These are phyloP conservation scores for Fagopyrum tataricum DNA, from an alignment of 148 eudicot species.

Conservation along the genomic window DNA sequence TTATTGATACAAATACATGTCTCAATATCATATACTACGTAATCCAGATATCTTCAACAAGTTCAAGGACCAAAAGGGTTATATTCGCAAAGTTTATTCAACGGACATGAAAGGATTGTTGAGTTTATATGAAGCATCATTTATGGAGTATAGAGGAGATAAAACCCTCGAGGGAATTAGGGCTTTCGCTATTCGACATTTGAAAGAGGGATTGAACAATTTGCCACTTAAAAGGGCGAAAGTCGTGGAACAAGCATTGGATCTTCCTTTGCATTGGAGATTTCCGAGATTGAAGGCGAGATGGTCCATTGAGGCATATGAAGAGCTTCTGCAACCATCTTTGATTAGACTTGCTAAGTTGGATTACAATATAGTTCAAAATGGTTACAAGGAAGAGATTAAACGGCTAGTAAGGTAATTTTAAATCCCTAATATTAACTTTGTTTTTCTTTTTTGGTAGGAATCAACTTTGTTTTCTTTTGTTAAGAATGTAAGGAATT, in stretches of 20 bases:
- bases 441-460: background rate
- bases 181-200: background rate
- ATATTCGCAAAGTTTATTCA: background rate
- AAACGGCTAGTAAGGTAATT: background rate
- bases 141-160: background rate
- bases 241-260: background rate
- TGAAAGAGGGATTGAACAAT: background rate
- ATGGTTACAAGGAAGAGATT: background rate
- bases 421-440: background rate
- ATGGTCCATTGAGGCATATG: slow-evolving; percentile 1
- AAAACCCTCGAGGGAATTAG: background rate
- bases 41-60: background rate
- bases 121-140: slow-evolving; percentile 2
- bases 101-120: background rate
- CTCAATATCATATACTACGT: too few species aligned
- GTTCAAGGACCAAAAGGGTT: background rate
- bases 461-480: background rate
- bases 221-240: background rate
- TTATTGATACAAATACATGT: background rate
- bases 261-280: slow-evolving; percentile 3
- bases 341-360: background rate
- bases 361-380: background rate
- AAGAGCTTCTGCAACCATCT: background rate
- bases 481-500: too few species aligned
- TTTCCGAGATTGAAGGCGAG: slow-evolving; percentile 3